phyloP scores from a whole-genome alignment of 73 alveolate genomes.

The Paramecium octaurelia region DNA sequence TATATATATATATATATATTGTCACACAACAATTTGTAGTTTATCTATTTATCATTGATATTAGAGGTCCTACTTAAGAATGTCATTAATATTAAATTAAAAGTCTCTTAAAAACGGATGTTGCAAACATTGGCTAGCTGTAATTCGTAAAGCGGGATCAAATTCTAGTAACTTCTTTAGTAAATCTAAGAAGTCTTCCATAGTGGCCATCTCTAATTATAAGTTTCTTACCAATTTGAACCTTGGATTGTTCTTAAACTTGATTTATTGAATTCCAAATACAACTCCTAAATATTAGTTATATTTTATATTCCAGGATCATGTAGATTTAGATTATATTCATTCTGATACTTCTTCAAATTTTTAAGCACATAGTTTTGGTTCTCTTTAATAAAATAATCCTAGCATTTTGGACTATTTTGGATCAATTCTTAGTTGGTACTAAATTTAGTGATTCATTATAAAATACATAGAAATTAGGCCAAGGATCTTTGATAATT shows the following conservation, averaged over 20 bases:
- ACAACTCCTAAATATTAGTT: background rate
- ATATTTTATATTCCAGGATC: background rate
- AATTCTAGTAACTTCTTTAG: constrained; percentile 43
- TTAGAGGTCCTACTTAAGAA: background rate
- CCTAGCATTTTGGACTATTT: background rate
- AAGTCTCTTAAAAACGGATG: constrained; percentile 43
- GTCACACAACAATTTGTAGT: background rate
- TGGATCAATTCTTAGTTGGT: background rate
- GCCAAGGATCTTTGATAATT: background rate
- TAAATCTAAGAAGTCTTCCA: constrained; percentile 38
- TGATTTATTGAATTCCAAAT: constrained; percentile 1
- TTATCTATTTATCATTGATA: background rate
- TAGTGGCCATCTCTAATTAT: constrained; percentile 6
- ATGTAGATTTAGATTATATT: background rate
- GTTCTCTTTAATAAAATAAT: background rate
- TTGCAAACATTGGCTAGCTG: constrained; percentile 45
- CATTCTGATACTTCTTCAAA: background rate
- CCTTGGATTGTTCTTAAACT: constrained; percentile 15
- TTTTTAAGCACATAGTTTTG: background rate
- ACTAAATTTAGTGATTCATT: background rate
- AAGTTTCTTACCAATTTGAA: constrained; percentile 24
- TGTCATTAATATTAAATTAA: background rate
- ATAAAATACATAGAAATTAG: background rate
- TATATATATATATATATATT: background rate
- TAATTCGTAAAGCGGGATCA: constrained; percentile 39